phyloP scores from a whole-genome alignment of 2,329 filamentous ascomycete species.

The Fusarium agapanthi region DNA sequence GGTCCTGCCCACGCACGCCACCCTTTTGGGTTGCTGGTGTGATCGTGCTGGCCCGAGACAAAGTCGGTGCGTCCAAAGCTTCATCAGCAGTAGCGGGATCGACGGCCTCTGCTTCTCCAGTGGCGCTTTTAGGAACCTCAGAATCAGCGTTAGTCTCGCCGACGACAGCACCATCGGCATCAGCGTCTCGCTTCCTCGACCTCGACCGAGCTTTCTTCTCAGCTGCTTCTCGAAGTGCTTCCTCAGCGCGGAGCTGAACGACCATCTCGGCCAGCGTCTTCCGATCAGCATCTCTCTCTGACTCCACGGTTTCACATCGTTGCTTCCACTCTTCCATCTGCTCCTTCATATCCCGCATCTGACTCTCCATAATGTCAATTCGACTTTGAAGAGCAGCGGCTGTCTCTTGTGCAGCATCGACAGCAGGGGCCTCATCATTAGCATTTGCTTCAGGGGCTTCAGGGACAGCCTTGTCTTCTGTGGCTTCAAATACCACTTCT shows the following conservation, averaged over 20 bases:
- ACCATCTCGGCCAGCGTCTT: conserved; percentile 89
- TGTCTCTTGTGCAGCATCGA: conserved; percentile 51
- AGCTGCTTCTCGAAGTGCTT: conserved; percentile 57
- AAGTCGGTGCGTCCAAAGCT: conserved; percentile 51
- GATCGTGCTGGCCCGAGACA: conserved; percentile 60
- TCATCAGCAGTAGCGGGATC: conserved; percentile 44
- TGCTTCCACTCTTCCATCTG: conserved; percentile 81
- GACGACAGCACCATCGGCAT: conserved; percentile 30
- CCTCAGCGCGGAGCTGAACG: conserved; percentile 77
- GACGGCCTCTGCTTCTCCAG: conserved; percentile 23
- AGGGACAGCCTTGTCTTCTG: conserved; percentile 31
- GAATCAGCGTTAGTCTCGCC: conserved; percentile 24
- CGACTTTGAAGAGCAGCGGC: conserved; percentile 64
- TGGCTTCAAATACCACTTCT: conserved; percentile 11
- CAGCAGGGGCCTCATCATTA: conserved; percentile 45
- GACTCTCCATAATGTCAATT: conserved; percentile 77
- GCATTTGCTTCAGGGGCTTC: conserved; percentile 41
- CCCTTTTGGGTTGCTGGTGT: conserved; percentile 55
- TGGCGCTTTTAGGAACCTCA: conserved; percentile 31
- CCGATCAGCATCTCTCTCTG: conserved; percentile 75
- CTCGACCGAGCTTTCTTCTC: conserved; percentile 53
- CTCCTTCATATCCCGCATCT: conserved; percentile 82
- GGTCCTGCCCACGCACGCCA: conserved; percentile 53
- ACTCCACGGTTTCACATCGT: conserved; percentile 82
- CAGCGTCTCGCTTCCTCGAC: conserved; percentile 45